phyloP scores from a whole-genome alignment of 2,329 filamentous ascomycete genomes.

The Ilyonectria mors-panacis region DNA sequence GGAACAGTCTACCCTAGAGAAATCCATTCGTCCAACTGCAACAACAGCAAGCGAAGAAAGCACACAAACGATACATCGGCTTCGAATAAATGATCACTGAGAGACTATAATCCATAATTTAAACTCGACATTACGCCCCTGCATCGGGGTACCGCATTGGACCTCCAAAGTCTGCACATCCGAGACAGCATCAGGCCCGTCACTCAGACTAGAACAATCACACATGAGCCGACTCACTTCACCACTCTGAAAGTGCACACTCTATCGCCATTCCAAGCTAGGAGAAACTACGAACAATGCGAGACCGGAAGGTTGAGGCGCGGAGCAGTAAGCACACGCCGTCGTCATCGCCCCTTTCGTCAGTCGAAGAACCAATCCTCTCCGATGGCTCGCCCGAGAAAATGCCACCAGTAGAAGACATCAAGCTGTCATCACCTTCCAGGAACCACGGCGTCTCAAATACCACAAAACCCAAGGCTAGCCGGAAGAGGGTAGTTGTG shows the following conservation, averaged over 20 bases:
- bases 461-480: slow-evolving; percentile 37
- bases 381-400: slow-evolving; percentile 12
- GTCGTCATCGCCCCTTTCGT: slow-evolving; percentile 37
- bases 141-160: no score
- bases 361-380: slow-evolving; percentile 19
- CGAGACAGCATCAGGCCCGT: no score
- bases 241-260: no score
- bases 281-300: not conserved
- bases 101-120: not conserved
- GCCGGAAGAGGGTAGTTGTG: slow-evolving; percentile 40
- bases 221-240: no score
- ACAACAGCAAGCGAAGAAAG: not conserved
- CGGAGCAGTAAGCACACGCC: not conserved
- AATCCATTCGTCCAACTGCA: not conserved
- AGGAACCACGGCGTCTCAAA: slow-evolving; percentile 18
- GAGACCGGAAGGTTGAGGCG: not conserved
- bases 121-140: no score
- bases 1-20: not conserved
- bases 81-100: not conserved
- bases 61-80: not conserved
- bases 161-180: no score
- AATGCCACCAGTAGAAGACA: slow-evolving; percentile 22
- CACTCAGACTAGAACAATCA: no score
- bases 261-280: no score
- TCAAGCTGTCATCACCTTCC: slow-evolving; percentile 30